Evolutionary conservation across 2,329 filamentous ascomycete genomes (phyloP).

Genomic region (Xylaria sp.): DNA sequence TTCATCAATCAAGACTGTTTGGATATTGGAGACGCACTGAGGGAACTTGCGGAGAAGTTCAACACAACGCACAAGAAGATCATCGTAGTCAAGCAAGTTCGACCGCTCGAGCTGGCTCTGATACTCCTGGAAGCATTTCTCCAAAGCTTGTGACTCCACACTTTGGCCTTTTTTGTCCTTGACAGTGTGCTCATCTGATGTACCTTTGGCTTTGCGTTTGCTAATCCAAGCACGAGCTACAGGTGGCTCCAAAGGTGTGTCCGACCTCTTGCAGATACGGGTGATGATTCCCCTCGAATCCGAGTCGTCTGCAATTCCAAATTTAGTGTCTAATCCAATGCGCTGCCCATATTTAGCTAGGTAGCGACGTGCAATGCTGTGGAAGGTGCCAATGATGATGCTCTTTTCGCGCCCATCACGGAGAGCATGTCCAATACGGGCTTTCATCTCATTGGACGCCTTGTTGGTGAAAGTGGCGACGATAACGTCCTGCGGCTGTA

Average conservation of each 20-base stretch:
- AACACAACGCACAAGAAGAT: conserved; percentile 84
- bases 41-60: conserved; percentile 79
- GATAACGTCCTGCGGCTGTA: conserved; percentile 86
- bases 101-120: conserved; percentile 77
- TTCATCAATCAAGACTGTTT: conserved; percentile 93
- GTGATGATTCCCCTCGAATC: conserved; percentile 84
- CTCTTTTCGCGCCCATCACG: conserved; percentile 78
- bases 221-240: conserved; percentile 80
- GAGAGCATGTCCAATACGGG: conserved; percentile 83
- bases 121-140: conserved; percentile 77
- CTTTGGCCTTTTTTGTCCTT: conserved; percentile 58
- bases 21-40: conserved; percentile 85
- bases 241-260: conserved; percentile 74
- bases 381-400: conserved; percentile 91
- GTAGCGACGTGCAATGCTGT: conserved; percentile 89
- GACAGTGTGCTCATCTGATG: conserved; percentile 50
- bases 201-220: conserved; percentile 69
- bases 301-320: conserved; percentile 87
- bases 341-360: conserved; percentile 83
- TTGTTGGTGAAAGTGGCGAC: conserved; percentile 98
- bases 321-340: conserved; percentile 84
- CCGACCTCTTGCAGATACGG: conserved; percentile 81
- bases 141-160: conserved; percentile 67
- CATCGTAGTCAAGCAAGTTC: conserved; percentile 93
- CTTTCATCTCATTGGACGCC: conserved; percentile 91